Percentiles rank a stretch among this genome's conserved stretches.
phyloP scores from a whole-genome alignment of 768 basidiomycete genomes.

The Macrolepiota dolichaula region DNA sequence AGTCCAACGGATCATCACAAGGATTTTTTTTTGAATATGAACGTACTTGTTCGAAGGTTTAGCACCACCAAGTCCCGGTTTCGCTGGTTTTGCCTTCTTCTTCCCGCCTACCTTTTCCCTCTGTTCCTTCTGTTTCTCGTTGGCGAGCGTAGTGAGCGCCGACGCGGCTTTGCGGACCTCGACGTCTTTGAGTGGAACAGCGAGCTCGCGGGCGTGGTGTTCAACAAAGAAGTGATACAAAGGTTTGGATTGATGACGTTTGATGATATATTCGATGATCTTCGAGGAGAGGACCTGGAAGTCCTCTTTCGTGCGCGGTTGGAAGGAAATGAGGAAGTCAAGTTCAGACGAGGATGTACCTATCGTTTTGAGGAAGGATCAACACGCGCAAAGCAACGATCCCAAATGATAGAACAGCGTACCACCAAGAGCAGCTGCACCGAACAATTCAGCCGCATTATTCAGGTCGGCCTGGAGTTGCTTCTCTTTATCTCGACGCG shows the following conservation, averaged over 20 bases:
- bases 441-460: conserved; percentile 80
- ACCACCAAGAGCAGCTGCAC: conserved; percentile 67
- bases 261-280: conserved; percentile 73
- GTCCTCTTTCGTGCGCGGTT: conserved; percentile 89
- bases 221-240: conserved; percentile 84
- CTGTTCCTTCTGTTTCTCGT: conserved; percentile 93
- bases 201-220: conserved; percentile 73
- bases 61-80: conserved; percentile 72
- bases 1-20: background rate
- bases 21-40: background rate
- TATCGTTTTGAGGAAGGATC: conserved; percentile 22
- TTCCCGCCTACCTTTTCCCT: conserved; percentile 74
- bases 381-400: background rate
- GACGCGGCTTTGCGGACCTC: conserved; percentile 90
- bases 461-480: conserved; percentile 87
- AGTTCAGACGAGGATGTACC: conserved; percentile 69
- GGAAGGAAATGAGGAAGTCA: conserved; percentile 67
- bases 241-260: conserved; percentile 78
- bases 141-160: conserved; percentile 80
- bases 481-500: conserved; percentile 68
- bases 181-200: conserved; percentile 77
- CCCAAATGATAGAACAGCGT: conserved; percentile 15
- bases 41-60: conserved; percentile 66
- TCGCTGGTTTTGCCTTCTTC: conserved; percentile 78
- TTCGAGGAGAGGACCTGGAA: conserved; percentile 70